phyloP scores from a whole-genome alignment of 2,329 filamentous ascomycete genomes.

The Pseudogymnoascus sp. region DNA sequence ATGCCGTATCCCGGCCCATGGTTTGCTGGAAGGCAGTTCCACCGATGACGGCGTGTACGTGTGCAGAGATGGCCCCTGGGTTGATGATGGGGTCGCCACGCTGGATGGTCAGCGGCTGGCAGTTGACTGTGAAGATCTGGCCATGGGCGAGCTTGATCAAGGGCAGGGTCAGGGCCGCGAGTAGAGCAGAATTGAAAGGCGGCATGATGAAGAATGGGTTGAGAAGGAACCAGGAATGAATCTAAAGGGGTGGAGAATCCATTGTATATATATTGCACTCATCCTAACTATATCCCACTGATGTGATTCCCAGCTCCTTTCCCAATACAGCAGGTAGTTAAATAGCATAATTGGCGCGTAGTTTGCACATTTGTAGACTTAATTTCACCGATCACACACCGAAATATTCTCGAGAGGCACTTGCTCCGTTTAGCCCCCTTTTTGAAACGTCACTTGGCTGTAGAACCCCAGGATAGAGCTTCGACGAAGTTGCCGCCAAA shows the following conservation, averaged over 20 bases:
- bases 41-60: conserved; percentile 21
- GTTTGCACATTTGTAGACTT: background rate
- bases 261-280: background rate
- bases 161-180: background rate
- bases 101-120: conserved; percentile 13
- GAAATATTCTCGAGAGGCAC: background rate
- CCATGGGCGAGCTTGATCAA: background rate
- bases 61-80: conserved; percentile 15
- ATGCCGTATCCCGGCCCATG: conserved; percentile 15
- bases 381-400: background rate
- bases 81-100: conserved; percentile 17
- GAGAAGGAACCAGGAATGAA: background rate
- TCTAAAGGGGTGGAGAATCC: background rate
- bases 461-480: background rate
- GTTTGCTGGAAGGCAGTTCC: conserved; percentile 20
- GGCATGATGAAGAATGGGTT: background rate
- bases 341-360: background rate
- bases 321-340: background rate
- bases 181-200: background rate
- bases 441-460: background rate
- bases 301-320: background rate
- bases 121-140: conserved; percentile 13
- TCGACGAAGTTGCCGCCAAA: background rate
- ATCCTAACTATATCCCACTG: background rate
- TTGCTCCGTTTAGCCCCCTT: background rate